Base-by-base conservation (phyloP, 352 stramenopile genomes). In the Elongisporangium prolatum region DNA sequence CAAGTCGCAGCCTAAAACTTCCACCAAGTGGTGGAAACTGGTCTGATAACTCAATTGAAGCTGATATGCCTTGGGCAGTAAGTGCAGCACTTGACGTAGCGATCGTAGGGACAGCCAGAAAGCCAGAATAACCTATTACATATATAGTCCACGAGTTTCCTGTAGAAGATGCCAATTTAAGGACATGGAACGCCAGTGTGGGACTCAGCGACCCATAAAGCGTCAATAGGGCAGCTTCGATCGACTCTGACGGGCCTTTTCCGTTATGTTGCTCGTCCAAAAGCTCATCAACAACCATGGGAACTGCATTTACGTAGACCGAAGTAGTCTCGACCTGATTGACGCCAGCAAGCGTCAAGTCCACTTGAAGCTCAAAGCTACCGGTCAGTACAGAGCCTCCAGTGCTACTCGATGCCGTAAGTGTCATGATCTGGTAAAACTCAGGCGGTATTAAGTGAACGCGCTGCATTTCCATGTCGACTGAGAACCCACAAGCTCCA, bases 201-300 rank as follows among this genome's bases (percentile, higher is more conserved):
- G 53, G 50, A 48, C 44, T 37, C 38, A 54, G 21, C 2, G 57
- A 20, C 0, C 50, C 40, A 53, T 71, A 72, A 9, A 76, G 49
- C 7, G 21, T 3, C 16, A 58, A 24, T 8, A 80, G 20, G 11
- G 54, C 52, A 6, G 60, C 66, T 59, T 80, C 68, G 48, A 77
- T 69, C 1, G 71, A 80, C 59, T 74, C 71, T 2, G 28, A 48
- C 7, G 22, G 21, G 28, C 60, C 58, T 51, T 56, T 56, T 5
- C 68, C 71, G 21, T 60, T 69, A 50, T 52, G 64, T 28, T 63
- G 34, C n/a, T 73, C 56, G 3, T 49, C 65, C 7, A 66, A 25
- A 3, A 73, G 22, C 52, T 80, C 71, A 8, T 80, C 59, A 1
- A 61, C 24, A 3, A 40, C 52, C 66, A 75, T 77, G 0, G 65